Conservation (phyloP, 1,284 basidiomycete genomes). For the Sphagnurus paluster region DNA sequence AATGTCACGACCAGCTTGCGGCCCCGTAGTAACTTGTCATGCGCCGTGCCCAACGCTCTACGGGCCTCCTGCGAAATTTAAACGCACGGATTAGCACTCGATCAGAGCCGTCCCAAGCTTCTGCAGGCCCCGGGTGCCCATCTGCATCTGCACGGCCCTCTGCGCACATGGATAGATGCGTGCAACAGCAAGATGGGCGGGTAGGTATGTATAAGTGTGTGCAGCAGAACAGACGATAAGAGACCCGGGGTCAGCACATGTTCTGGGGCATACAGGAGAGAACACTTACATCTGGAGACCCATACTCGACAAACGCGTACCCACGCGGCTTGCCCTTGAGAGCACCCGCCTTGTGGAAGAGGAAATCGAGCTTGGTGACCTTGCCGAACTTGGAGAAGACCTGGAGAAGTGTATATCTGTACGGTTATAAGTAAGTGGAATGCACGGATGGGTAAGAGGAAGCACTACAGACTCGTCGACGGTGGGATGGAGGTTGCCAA, state of each 20-base stretch:
- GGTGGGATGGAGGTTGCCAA: conserved; percentile 86
- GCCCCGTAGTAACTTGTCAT: conserved; percentile 84
- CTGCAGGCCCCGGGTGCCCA: background rate
- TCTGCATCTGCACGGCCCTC: background rate
- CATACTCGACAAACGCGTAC: conserved; percentile 93
- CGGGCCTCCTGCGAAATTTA: conserved; percentile 80
- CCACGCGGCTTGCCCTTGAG: conserved; percentile 91
- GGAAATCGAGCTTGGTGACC: conserved; percentile 88
- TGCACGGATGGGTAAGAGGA: conserved; percentile 4
- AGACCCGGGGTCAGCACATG: conserved; percentile 51
- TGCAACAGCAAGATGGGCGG: conserved; percentile 17
- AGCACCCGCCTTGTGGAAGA: conserved; percentile 92
- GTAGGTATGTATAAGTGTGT: conserved; percentile 2
- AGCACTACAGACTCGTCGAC: conserved; percentile 93
- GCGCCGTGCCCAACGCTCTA: conserved; percentile 73
- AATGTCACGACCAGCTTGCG: conserved; percentile 87
- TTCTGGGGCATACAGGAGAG: conserved; percentile 11
- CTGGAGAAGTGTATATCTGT: conserved; percentile 83
- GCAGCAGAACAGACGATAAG: conserved; percentile 17
- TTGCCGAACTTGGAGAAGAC: conserved; percentile 91
- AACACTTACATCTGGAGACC: conserved; percentile 74
- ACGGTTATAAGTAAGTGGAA: background rate
- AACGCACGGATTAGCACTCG: background rate
- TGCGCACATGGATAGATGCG: background rate
- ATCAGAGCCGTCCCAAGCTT: background rate